Conservation (phyloP, 129 eudicot genomes). For the Saussurea involucrata region DNA sequence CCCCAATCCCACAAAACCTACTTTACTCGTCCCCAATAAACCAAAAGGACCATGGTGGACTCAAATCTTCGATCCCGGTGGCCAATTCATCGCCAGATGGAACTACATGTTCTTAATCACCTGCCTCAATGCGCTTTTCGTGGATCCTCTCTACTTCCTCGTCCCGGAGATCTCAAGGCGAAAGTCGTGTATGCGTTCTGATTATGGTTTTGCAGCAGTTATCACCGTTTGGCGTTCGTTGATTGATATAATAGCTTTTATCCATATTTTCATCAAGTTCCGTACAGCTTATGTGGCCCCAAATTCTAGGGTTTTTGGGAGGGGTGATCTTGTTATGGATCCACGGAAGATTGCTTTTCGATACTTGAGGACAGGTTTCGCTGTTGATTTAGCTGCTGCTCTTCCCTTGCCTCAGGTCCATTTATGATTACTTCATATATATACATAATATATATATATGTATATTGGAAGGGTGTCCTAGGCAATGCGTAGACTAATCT, state of each 20-base stretch:
- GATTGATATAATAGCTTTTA: constrained; percentile 54
- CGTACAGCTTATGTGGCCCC: constrained; percentile 67
- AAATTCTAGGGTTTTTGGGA: constrained; percentile 66
- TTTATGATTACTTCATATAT: background rate
- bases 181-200: constrained; percentile 47
- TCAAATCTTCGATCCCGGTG: constrained; percentile 65
- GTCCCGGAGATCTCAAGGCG: constrained; percentile 43
- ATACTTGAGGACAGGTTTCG: constrained; percentile 50
- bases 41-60: constrained; percentile 44
- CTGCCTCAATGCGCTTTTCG: constrained; percentile 65
- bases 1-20: constrained; percentile 24
- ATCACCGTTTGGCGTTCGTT: constrained; percentile 53
- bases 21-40: constrained; percentile 23
- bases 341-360: constrained; percentile 51
- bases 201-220: constrained; percentile 35
- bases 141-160: constrained; percentile 78
- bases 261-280: constrained; percentile 69
- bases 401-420: constrained; percentile 86
- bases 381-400: constrained; percentile 75
- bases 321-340: constrained; percentile 78
- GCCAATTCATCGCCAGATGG: constrained; percentile 69
- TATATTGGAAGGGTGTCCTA: no score
- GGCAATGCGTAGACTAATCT: no score
- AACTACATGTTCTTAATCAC: constrained; percentile 63
- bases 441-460: no score